Conservation (phyloP, 805 yeast genomes). For the Saturnispora hagleri region DNA sequence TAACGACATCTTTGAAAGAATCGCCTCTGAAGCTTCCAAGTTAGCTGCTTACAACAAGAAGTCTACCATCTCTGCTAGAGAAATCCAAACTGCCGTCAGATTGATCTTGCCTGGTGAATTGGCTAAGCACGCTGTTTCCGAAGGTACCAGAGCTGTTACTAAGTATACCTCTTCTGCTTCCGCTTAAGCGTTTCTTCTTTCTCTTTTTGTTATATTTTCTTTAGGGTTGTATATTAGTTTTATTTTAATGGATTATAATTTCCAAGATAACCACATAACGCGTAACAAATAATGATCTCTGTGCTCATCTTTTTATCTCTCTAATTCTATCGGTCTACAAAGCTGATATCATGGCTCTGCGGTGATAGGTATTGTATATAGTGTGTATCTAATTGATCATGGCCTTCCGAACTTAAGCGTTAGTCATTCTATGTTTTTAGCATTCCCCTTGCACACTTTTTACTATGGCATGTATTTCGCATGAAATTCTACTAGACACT, state of each 20-base stretch:
- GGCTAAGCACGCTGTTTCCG: slow-evolving; percentile 97
- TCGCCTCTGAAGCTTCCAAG: slow-evolving; percentile 96
- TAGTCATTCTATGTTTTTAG: too few species aligned
- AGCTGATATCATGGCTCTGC: too few species aligned
- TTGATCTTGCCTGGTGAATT: slow-evolving; percentile 97
- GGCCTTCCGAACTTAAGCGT: too few species aligned
- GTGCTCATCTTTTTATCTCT: too few species aligned
- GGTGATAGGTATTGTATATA: too few species aligned
- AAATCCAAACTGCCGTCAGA: slow-evolving; percentile 97
- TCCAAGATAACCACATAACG: neutral
- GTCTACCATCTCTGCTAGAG: slow-evolving; percentile 96
- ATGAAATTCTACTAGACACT: too few species aligned
- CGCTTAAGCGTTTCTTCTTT: slow-evolving; percentile 37
- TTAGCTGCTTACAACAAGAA: slow-evolving; percentile 98
- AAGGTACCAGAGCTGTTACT: slow-evolving; percentile 97
- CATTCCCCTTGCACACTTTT: too few species aligned
- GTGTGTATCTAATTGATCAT: too few species aligned
- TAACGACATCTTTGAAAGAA: slow-evolving; percentile 96
- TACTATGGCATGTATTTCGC: too few species aligned
- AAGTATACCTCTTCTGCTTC: slow-evolving; percentile 71
- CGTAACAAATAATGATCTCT: neutral
- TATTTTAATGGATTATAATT: slow-evolving; percentile 17
- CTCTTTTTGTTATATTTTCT: slow-evolving; percentile 15
- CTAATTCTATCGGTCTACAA: too few species aligned
- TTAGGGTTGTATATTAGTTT: slow-evolving; percentile 29